These are phyloP conservation scores for Hypoxylon trugodes DNA, from an alignment of 495 filamentous ascomycete genomes.

Conservation along the genomic window DNA sequence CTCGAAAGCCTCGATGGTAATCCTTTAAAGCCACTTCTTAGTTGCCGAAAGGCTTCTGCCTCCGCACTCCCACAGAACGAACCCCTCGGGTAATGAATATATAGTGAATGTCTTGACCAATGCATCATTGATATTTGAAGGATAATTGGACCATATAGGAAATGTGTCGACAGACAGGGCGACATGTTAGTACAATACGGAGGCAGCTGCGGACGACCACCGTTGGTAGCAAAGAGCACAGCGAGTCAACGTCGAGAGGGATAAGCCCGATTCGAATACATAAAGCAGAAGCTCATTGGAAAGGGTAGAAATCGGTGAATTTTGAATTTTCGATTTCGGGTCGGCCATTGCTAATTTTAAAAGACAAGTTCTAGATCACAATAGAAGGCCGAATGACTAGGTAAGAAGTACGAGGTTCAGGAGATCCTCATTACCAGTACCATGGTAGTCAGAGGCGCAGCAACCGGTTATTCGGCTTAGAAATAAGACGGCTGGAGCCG, in stretches of 20 bases:
- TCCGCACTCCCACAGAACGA: too few species aligned
- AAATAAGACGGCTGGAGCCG: too few species aligned
- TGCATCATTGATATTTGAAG: neutral
- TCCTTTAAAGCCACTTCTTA: neutral
- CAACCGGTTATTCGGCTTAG: too few species aligned
- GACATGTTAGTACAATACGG: neutral
- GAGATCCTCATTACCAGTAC: too few species aligned
- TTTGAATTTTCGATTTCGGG: neutral
- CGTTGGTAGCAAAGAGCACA: constrained; percentile 6
- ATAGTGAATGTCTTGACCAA: neutral
- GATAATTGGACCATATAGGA: neutral
- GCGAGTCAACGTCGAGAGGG: neutral
- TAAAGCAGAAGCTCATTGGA: constrained; percentile 8
- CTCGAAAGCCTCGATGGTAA: constrained; percentile 2
- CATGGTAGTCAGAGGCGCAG: too few species aligned
- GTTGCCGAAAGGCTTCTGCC: neutral
- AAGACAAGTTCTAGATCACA: too few species aligned
- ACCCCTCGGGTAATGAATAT: too few species aligned
- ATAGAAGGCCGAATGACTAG: too few species aligned
- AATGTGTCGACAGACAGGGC: neutral
- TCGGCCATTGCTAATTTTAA: neutral
- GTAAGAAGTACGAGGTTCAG: neutral
- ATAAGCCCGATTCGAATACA: neutral
- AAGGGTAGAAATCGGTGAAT: neutral
- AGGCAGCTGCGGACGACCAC: neutral